Percentiles rank a stretch among this genome's conserved stretches.
Conservation (phyloP, 2,329 filamentous ascomycete genomes). For the Xylariaceae sp. region DNA sequence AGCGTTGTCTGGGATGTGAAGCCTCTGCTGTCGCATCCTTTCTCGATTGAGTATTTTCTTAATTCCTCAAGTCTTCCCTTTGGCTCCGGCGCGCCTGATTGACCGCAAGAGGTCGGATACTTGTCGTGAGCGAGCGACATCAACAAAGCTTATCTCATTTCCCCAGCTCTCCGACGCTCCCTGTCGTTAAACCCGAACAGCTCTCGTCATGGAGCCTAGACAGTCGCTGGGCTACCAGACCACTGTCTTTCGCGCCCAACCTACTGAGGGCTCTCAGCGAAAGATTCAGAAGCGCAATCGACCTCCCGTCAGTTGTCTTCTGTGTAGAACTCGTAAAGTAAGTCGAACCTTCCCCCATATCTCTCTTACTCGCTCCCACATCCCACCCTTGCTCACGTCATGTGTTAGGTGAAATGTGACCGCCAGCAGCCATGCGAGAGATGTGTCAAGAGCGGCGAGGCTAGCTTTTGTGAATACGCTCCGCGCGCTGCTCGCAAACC, state of each 20-base stretch:
- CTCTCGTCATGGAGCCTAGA: conserved; percentile 29
- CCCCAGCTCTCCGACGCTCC: conserved; percentile 1
- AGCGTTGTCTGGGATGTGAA: background rate
- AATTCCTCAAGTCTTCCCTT: conserved; percentile 15
- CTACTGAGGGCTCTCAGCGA: conserved; percentile 31
- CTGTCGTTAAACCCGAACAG: conserved; percentile 22
- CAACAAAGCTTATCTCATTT: conserved; percentile 4
- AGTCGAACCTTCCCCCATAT: conserved; percentile 16
- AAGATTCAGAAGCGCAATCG: conserved; percentile 37
- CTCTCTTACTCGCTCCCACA: background rate
- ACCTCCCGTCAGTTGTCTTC: conserved; percentile 34
- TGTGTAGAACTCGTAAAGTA: conserved; percentile 34
- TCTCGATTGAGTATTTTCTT: conserved; percentile 25
- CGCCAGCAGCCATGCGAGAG: conserved; percentile 37
- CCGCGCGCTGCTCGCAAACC: conserved; percentile 31
- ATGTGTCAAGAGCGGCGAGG: conserved; percentile 36
- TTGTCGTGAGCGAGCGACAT: background rate
- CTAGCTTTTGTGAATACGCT: conserved; percentile 36
- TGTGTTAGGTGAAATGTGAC: conserved; percentile 35
- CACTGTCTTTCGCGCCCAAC: conserved; percentile 35
- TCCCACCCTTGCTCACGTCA: conserved; percentile 8
- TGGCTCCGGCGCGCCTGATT: conserved; percentile 2
- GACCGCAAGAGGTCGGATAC: background rate
- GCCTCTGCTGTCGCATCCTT: conserved; percentile 2
- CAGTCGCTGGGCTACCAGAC: conserved; percentile 30